These are phyloP conservation scores for Coemansia sp. DNA, from an alignment of 192 early-diverging fungal species.

Conservation along the genomic window DNA sequence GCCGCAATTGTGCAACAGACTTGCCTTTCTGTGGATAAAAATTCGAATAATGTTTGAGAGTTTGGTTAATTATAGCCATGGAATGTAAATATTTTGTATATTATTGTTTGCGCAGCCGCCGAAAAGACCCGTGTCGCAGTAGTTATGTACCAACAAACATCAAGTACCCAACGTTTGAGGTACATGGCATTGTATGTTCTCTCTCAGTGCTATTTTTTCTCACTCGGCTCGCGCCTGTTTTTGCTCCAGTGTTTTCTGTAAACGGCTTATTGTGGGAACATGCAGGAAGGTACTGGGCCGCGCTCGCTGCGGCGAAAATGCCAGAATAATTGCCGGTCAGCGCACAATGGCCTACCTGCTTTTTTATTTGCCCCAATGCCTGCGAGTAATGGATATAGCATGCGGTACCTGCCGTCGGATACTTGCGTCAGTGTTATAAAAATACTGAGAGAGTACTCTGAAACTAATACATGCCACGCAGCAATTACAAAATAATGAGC, in stretches of 20 bases:
- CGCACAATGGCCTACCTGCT: slow-evolving; percentile 1
- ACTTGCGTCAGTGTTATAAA: neutral
- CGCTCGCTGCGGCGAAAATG: neutral
- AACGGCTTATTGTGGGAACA: neutral
- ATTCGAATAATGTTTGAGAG: neutral
- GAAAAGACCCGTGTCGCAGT: slow-evolving; percentile 3
- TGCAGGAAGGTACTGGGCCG: neutral
- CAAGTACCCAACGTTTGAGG: slow-evolving; percentile 1
- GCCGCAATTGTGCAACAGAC: neutral
- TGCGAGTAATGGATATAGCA: slow-evolving; percentile 2
- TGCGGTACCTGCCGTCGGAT: neutral
- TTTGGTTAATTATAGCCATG: neutral
- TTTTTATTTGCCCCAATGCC: slow-evolving; percentile 2
- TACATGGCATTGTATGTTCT: neutral
- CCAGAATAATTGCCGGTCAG: neutral
- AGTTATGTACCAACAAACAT: neutral
- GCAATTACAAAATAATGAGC: neutral
- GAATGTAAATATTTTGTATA: neutral
- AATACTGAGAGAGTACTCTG: neutral
- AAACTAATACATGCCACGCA: neutral
- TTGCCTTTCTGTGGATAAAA: neutral
- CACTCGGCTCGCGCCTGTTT: neutral
- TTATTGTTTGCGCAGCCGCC: neutral
- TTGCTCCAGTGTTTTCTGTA: neutral
- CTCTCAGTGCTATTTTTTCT: slow-evolving; percentile 3